These are phyloP conservation scores for Thermochaetoides thermophila DNA, from an alignment of 495 filamentous ascomycete genomes.

Conservation along the genomic window DNA sequence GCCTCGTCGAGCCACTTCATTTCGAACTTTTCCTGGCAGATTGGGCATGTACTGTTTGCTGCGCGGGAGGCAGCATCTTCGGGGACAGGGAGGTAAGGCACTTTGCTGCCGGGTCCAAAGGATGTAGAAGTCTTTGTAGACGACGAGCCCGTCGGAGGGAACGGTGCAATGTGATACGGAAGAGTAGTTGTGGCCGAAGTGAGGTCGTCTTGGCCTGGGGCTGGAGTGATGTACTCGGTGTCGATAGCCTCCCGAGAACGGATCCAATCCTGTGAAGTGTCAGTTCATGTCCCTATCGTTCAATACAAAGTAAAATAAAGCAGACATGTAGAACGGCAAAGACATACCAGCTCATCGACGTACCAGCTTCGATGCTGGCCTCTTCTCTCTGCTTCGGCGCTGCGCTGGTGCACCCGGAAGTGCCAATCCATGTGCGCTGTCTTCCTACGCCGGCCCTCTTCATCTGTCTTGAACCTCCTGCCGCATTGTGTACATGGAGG, in stretches of 20 bases:
- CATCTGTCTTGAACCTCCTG: conserved; percentile 62
- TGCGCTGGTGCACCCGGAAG: conserved; percentile 81
- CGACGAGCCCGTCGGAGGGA: background rate
- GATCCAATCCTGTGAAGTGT: conserved; percentile 58
- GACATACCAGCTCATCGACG: conserved; percentile 72
- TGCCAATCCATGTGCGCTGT: conserved; percentile 96
- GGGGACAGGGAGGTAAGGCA: conserved; percentile 69
- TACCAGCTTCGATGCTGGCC: conserved; percentile 88
- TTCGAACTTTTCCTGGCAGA: conserved; percentile 91
- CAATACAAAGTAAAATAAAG: conserved; percentile 7
- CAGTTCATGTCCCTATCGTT: background rate
- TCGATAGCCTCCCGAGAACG: conserved; percentile 63
- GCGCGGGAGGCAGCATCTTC: conserved; percentile 45
- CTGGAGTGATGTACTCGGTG: conserved; percentile 32
- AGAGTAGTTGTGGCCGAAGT: no score
- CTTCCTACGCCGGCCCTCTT: conserved; percentile 69
- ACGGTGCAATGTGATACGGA: background rate
- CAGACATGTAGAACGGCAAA: conserved; percentile 1
- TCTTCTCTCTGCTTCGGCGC: conserved; percentile 64
- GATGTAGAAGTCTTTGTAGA: background rate
- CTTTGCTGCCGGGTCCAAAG: conserved; percentile 19
- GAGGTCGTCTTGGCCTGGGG: no score
- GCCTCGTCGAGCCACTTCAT: conserved; percentile 77
- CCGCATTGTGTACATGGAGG: conserved; percentile 86
- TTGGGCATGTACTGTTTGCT: conserved; percentile 63